Evolutionary conservation across 768 basidiomycete genomes (phyloP).

Genomic region (Podaxis mareebaensis): DNA sequence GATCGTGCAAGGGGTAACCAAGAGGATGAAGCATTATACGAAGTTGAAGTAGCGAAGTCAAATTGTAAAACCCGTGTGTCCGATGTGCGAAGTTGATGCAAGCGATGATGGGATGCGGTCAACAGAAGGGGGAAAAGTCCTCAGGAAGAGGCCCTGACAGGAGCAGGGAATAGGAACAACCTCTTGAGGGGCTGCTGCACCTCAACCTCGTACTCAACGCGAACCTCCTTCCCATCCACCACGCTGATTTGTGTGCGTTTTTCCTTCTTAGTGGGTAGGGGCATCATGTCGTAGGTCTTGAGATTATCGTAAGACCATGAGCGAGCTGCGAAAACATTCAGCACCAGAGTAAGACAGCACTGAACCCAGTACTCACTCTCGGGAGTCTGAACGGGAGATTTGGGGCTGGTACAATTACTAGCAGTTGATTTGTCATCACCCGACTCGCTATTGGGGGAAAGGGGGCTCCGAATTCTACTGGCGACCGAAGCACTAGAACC

Average conservation of each 20-base stretch:
- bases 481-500: constrained; percentile 39
- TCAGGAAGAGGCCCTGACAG: constrained; percentile 10
- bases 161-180: constrained; percentile 66
- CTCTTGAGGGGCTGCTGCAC: constrained; percentile 57
- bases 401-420: constrained; percentile 24
- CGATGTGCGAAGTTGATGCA: neutral
- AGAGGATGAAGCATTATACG: constrained; percentile 3
- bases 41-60: neutral
- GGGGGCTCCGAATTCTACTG: constrained; percentile 35
- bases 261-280: constrained; percentile 55
- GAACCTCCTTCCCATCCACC: constrained; percentile 53
- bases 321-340: constrained; percentile 42
- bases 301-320: constrained; percentile 80
- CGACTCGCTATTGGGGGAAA: constrained; percentile 29
- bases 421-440: constrained; percentile 31
- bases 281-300: constrained; percentile 66
- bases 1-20: constrained; percentile 5
- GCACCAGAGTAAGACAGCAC: neutral
- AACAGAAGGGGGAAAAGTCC: neutral
- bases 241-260: constrained; percentile 52
- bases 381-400: constrained; percentile 28
- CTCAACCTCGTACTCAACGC: constrained; percentile 53
- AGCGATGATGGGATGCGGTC: neutral
- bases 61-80: constrained; percentile 3
- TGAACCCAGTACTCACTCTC: constrained; percentile 47